Evolutionary conservation across 805 yeast species (phyloP).

Genomic region (Ascoidea rubescens): DNA sequence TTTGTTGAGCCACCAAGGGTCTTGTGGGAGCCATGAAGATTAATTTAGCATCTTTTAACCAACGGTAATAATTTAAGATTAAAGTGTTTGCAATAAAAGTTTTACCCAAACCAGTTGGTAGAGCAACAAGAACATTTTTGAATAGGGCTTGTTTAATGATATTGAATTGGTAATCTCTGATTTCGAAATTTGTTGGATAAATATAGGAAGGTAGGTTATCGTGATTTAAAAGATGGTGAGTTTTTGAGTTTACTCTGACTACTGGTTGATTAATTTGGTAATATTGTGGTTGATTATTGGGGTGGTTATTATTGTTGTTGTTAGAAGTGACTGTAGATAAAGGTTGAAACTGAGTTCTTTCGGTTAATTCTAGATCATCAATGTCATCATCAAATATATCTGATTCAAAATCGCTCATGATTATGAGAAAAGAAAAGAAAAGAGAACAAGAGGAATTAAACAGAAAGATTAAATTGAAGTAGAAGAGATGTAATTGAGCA

Average conservation of each 20-base stretch:
- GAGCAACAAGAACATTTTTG: slow-evolving; percentile 69
- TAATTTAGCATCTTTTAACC: slow-evolving; percentile 72
- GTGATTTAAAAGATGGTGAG: slow-evolving; percentile 35
- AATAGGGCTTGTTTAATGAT: slow-evolving; percentile 63
- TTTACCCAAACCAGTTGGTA: slow-evolving; percentile 96
- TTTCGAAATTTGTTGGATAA: slow-evolving; percentile 76
- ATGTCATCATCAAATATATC: slow-evolving; percentile 8
- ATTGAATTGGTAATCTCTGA: slow-evolving; percentile 79
- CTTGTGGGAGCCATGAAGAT: slow-evolving; percentile 95
- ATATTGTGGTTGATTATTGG: slow-evolving; percentile 18
- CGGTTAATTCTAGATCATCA: slow-evolving; percentile 1
- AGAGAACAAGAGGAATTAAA: background rate
- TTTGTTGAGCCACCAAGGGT: slow-evolving; percentile 93
- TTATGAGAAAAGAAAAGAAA: background rate
- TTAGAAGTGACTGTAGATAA: background rate
- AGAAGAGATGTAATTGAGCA: too few species aligned
- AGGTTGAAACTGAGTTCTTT: background rate
- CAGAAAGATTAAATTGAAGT: too few species aligned
- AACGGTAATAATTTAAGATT: slow-evolving; percentile 76
- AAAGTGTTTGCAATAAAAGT: slow-evolving; percentile 92
- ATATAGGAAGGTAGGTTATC: slow-evolving; percentile 33
- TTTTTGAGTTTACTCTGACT: slow-evolving; percentile 22
- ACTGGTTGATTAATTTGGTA: slow-evolving; percentile 20
- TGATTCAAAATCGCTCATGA: slow-evolving; percentile 3
- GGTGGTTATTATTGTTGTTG: background rate